Base-by-base conservation (phyloP, 1,284 basidiomycete species). In the Puccinia brachypodii region DNA sequence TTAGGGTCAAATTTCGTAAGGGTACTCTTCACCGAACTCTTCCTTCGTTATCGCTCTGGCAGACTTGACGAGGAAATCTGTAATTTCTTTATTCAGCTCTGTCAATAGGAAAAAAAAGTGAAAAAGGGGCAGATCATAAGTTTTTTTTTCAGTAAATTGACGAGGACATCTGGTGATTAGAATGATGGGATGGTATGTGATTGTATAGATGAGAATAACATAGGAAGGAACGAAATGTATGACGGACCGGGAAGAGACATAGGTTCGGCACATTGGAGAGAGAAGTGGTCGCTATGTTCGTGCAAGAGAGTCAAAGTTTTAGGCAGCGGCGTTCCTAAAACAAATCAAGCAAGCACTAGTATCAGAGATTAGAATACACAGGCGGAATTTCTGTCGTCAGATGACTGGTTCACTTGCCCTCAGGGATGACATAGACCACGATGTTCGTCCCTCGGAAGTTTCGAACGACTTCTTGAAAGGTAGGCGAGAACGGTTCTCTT, bases 241-340 rank as follows among this genome's bases (percentile, higher is more conserved):
- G n/a, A 47, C 47, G 58, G 42, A 81, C 78, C 69, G 40, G 78
- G 50, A 64, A 81, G 71, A 7, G 78, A 28, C 71, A 74, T 62
- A 22, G 78, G 78, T 58, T 81, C 13, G 28, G 56, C 72, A 66
- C 78, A 81, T 56, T 81, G 78, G 9, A 81, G n/a, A 40, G 78
- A 81, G 56, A 73, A 81, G 66, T 81, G 69, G 47, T 81, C 78
- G 62, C 78, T 81, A 38, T 81, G 78, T 53, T 81, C 78, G 56
- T 81, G 78, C 42, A 81, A 64, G 28, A 81, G 42, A 11, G 69
- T 81, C 56, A 81, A 73, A 1, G 68, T 81, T 50, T 81, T 73
- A 0, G 78, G 78, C 28, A 81, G 31, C 28, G 33, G 36, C 2
- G 71, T 74, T 64, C 60, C 78, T 81, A 38, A 42, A 16, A 58